Percentiles rank a stretch among this genome's conserved stretches.
Conservation (phyloP, 2,329 filamentous ascomycete genomes). For the Cadophora gregata region DNA sequence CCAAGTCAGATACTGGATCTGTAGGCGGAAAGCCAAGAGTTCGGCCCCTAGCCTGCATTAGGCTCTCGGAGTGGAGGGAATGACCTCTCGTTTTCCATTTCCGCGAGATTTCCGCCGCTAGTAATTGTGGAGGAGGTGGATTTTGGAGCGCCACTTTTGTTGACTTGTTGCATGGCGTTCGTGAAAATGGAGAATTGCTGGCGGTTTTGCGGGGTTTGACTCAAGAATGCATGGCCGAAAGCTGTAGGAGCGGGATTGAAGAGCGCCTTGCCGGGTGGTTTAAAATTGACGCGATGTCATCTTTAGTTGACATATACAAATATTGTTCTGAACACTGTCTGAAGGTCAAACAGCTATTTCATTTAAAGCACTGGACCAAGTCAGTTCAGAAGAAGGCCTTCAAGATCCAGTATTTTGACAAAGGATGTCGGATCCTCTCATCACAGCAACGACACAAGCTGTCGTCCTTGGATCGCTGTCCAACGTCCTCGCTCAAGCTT, state of each 20-base stretch:
- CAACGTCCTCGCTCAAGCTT: slow-evolving; percentile 7
- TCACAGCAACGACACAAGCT: slow-evolving; percentile 6
- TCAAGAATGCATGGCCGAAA: not conserved
- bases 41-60: slow-evolving; percentile 8
- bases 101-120: slow-evolving; percentile 14
- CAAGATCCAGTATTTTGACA: not conserved
- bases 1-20: not conserved
- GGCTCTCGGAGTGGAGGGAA: not conserved
- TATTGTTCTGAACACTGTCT: not conserved
- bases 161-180: not conserved
- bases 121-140: not conserved
- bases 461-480: slow-evolving; percentile 9
- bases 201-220: slow-evolving; percentile 1
- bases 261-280: not conserved
- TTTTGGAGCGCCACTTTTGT: not conserved
- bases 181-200: not conserved
- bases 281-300: not conserved
- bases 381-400: not conserved
- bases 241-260: slow-evolving; percentile 6
- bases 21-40: slow-evolving; percentile 12
- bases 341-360: not conserved
- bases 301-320: not conserved
- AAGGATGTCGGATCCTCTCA: slow-evolving; percentile 10
- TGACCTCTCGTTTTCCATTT: not conserved
- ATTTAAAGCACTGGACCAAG: not conserved